Conservation (phyloP, 176 grass and related monocot genomes). For the Triticum dicoccoides region DNA sequence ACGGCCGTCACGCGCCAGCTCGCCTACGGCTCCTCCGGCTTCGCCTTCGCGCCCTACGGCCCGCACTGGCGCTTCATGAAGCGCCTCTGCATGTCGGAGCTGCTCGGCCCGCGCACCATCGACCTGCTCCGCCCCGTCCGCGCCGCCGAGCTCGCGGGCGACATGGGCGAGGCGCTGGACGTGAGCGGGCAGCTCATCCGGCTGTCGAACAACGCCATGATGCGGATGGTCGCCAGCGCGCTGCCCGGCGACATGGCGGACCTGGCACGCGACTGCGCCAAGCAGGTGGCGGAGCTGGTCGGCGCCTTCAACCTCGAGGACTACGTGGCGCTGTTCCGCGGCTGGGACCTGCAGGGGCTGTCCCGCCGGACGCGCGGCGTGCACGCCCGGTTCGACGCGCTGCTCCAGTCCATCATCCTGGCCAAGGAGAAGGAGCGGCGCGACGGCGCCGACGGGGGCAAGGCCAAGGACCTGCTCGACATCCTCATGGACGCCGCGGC, state of each 20-base stretch:
- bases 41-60: conserved; percentile 15
- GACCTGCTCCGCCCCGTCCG: conserved; percentile 9
- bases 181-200: neutral
- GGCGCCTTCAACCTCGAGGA: conserved; percentile 6
- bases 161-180: neutral
- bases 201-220: neutral
- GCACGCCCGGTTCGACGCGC: conserved; percentile 11
- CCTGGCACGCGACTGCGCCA: neutral
- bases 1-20: neutral
- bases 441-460: neutral
- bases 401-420: neutral
- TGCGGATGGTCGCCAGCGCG: neutral
- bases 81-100: conserved; percentile 12
- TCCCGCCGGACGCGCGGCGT: neutral
- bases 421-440: neutral
- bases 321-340: neutral
- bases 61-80: conserved; percentile 20
- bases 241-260: neutral
- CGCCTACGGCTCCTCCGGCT: neutral
- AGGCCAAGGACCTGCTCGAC: conserved; percentile 11
- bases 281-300: conserved; percentile 1
- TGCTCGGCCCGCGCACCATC: conserved; percentile 14
- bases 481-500: conserved; percentile 3
- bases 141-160: neutral
- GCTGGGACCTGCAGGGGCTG: conserved; percentile 12